Conservation (phyloP, 1,139 yeast genomes). For the Pichia sp. region DNA sequence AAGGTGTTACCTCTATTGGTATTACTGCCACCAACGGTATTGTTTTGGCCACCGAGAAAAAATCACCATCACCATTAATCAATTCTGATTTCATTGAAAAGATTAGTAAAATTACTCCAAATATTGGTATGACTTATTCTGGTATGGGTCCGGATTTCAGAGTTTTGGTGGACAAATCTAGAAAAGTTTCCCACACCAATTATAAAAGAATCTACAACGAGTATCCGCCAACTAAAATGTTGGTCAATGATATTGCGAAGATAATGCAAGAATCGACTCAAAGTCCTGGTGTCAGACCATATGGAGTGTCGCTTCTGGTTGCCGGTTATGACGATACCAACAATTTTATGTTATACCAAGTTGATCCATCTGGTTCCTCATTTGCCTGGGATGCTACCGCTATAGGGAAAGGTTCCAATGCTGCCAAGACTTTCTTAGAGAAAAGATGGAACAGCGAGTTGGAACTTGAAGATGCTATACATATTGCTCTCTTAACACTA, state of each 20-base stretch:
- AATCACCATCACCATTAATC: conserved; percentile 71
- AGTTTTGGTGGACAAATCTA: conserved; percentile 85
- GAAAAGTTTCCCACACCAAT: conserved; percentile 87
- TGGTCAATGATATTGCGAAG: conserved; percentile 91
- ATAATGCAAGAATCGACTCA: conserved; percentile 98
- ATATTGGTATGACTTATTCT: conserved; percentile 92
- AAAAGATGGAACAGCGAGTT: conserved; percentile 97
- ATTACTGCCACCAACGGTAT: conserved; percentile 95
- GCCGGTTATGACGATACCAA: conserved; percentile 87
- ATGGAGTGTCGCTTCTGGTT: conserved; percentile 87
- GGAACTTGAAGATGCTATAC: conserved; percentile 97
- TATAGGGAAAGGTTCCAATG: conserved; percentile 88
- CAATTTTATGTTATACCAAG: conserved; percentile 85
- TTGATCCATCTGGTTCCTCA: conserved; percentile 96
- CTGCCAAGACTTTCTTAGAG: conserved; percentile 94
- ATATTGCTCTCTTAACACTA: conserved; percentile 86
- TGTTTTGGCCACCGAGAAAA: conserved; percentile 94
- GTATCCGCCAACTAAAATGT: conserved; percentile 91
- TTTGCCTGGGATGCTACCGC: conserved; percentile 99
- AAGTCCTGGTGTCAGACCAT: conserved; percentile 97
- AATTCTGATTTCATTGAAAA: conserved; percentile 71
- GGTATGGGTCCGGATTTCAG: conserved; percentile 99
- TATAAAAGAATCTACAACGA: conserved; percentile 93
- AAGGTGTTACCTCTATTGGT: conserved; percentile 95
- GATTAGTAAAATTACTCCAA: conserved; percentile 82